Percentiles rank a stretch among this genome's conserved stretches.
These are phyloP conservation scores for Ustanciosporium gigantosporum DNA, from an alignment of 1,284 basidiomycete genomes.

Conservation along the genomic window DNA sequence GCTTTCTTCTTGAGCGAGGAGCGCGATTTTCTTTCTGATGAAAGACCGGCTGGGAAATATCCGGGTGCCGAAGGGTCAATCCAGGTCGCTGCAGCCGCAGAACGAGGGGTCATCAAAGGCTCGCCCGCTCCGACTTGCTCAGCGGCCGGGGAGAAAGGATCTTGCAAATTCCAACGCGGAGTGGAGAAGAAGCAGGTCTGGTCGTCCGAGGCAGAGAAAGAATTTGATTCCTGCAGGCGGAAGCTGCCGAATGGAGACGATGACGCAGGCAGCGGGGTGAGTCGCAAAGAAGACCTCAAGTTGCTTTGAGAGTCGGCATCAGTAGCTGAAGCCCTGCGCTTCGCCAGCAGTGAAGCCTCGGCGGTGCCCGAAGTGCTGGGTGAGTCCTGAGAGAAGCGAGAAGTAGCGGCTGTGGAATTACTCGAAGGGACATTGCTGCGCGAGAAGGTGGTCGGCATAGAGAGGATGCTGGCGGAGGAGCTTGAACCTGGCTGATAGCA, in stretches of 20 bases:
- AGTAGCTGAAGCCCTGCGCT: slow-evolving; percentile 10
- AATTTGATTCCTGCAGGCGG: too few species aligned
- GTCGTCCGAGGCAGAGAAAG: too few species aligned
- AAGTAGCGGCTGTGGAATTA: slow-evolving; percentile 10
- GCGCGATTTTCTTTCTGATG: not conserved
- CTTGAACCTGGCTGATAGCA: too few species aligned
- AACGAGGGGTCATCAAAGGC: slow-evolving; percentile 14
- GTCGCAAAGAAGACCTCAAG: slow-evolving; percentile 4
- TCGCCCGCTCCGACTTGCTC: not conserved
- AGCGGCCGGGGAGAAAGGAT: not conserved
- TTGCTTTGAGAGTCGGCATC: slow-evolving; percentile 10
- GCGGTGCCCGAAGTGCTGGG: slow-evolving; percentile 6
- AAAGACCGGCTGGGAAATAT: slow-evolving; percentile 29
- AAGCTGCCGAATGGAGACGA: slow-evolving; percentile 24
- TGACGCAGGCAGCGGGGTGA: slow-evolving; percentile 18
- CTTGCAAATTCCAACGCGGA: too few species aligned
- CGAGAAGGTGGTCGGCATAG: not conserved
- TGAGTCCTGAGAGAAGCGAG: slow-evolving; percentile 22
- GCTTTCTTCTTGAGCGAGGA: slow-evolving; percentile 15
- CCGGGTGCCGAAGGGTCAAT: slow-evolving; percentile 29
- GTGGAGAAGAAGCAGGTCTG: too few species aligned
- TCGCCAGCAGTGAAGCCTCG: slow-evolving; percentile 18
- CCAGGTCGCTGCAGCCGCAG: slow-evolving; percentile 41
- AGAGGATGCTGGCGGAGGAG: too few species aligned
- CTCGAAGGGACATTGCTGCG: slow-evolving; percentile 2